Conservation (phyloP, 108 stramenopile genomes). For the Nitzschia palea region DNA sequence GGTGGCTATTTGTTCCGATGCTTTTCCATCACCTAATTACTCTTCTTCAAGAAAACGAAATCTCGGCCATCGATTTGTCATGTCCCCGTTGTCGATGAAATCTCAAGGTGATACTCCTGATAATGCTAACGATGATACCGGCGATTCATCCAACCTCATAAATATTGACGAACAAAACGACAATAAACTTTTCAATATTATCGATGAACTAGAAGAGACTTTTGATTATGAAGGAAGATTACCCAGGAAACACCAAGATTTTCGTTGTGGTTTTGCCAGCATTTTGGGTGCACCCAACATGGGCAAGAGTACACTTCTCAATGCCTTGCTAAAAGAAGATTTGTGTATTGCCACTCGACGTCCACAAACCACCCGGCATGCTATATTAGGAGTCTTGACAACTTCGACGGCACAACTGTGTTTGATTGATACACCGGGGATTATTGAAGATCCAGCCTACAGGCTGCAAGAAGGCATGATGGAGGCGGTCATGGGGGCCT, state of each 20-base stretch:
- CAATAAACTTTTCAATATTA: background rate
- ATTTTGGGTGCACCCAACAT: slow-evolving; percentile 91
- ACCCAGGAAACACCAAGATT: slow-evolving; percentile 22
- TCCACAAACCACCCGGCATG: slow-evolving; percentile 91
- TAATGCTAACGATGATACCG: no score
- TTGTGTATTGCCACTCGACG: slow-evolving; percentile 81
- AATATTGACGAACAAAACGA: no score
- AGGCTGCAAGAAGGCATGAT: slow-evolving; percentile 88
- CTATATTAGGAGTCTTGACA: slow-evolving; percentile 84
- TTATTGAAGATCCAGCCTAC: slow-evolving; percentile 81
- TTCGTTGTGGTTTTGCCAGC: slow-evolving; percentile 65
- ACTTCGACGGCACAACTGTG: slow-evolving; percentile 72
- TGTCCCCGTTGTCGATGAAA: no score
- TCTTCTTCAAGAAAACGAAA: no score
- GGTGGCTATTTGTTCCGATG: no score
- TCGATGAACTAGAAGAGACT: slow-evolving; percentile 18
- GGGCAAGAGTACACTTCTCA: slow-evolving; percentile 90
- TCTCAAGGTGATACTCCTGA: no score
- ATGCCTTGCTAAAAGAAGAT: slow-evolving; percentile 73
- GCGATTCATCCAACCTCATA: no score
- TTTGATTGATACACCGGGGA: slow-evolving; percentile 89
- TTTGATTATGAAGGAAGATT: slow-evolving; percentile 38
- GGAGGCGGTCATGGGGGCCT: slow-evolving; percentile 74
- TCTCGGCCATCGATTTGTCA: no score
- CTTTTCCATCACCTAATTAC: no score